Percentiles rank a stretch among this genome's conserved stretches.
Conservation (phyloP, 495 filamentous ascomycete species). For the Chaetomium fimeti region DNA sequence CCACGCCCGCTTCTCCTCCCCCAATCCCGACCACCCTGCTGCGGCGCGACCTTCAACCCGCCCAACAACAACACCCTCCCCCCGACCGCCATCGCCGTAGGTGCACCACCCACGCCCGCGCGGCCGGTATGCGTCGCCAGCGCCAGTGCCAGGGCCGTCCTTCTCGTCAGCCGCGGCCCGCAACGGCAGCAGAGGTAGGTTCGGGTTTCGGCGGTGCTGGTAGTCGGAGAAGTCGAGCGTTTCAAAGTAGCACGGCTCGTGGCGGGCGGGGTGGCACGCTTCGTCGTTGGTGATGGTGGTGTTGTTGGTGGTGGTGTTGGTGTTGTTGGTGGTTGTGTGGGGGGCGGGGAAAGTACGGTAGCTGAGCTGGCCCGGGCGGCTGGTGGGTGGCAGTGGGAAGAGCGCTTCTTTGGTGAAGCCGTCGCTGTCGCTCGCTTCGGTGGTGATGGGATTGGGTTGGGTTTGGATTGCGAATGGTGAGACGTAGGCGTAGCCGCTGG, state of each 20-base stretch:
- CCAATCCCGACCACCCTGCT: too few relatives aligned
- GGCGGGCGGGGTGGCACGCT: neutral
- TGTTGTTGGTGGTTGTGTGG: neutral
- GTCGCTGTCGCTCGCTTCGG: neutral
- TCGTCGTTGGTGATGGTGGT: neutral
- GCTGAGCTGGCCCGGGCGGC: neutral
- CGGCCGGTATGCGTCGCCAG: neutral
- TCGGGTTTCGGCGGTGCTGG: neutral
- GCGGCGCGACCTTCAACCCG: neutral
- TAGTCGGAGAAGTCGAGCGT: conserved; percentile 10
- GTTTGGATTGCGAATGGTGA: neutral
- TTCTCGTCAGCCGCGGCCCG: neutral
- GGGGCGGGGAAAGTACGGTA: conserved; percentile 1
- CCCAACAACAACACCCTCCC: neutral
- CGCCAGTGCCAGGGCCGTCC: neutral
- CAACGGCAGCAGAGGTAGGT: neutral
- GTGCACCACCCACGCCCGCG: too few relatives aligned
- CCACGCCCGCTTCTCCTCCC: neutral
- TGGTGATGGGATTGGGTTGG: neutral
- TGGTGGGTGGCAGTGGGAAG: neutral
- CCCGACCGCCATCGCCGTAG: too few relatives aligned
- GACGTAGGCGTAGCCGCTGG: neutral
- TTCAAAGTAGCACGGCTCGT: neutral
- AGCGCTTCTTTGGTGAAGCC: neutral
- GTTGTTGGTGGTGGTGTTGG: neutral